Base-by-base conservation (phyloP, 2,329 filamentous ascomycete species). In the Monosporascus cannonballus region DNA sequence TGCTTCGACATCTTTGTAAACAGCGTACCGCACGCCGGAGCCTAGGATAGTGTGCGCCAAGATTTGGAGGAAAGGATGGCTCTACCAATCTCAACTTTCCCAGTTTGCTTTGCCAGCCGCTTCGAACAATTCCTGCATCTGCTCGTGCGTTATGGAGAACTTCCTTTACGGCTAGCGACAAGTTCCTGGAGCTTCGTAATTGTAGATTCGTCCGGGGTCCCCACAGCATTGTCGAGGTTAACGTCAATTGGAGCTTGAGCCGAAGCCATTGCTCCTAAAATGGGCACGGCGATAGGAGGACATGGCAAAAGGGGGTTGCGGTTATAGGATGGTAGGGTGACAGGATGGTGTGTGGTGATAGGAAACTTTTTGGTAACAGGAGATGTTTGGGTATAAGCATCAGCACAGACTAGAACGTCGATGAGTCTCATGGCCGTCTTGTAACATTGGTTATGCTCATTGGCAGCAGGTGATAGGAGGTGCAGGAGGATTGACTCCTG, bases 41-140 rank as follows among this genome's bases (percentile, higher is more conserved):
- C 56, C 56, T 7, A 56, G 52, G 14, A 56, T 54, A 37, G 59
- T 63, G 41, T 67, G 65, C 4, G 62, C 57, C 8, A 61, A 39
- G 11, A 68, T 54, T 8, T 59, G 59, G n/a, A 66, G 61, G 3
- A 45, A 7, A 66, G 49, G 24, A 63, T 55, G 34, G 61, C 61
- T 17, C 51, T 51, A 9, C 59, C 57, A 4, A 63, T 56, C 25
- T 62, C 62, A 15, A 49, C 51, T 30, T 67, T 61, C 1, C 57
- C 6, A 69, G 4, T 58, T 50, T 2, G 59, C 50, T 48, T 64
- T 64, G 4, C 58, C 53, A 6, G 60, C 51, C 4, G 51, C 54
- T 52, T 67, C 66, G 50, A 64, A 67, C 24, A 58, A 50, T 15
- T 53, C 47, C 27, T 68, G 65, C 44, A 67, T 50, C 30, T 61